A percentile compares a stretch with the other conserved stretches of the same genome.
These are phyloP conservation scores for Discostella pseudostelligera DNA, from an alignment of 108 stramenopile species.

Conservation along the genomic window DNA sequence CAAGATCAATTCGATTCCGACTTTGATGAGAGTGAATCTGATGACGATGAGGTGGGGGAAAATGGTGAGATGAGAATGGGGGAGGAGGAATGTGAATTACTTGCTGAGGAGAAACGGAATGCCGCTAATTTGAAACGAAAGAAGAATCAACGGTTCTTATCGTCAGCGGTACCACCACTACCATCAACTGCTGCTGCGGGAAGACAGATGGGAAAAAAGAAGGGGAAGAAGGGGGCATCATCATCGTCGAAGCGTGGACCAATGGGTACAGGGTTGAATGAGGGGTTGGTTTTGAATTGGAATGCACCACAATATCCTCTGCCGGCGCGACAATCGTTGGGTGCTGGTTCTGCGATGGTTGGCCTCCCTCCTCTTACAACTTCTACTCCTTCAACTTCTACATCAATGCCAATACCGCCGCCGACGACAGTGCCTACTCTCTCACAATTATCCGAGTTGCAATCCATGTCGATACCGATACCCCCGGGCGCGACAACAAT, in stretches of 20 bases:
- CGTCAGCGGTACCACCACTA: too few relatives aligned
- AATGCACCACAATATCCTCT: conserved; percentile 24
- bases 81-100: conserved; percentile 53
- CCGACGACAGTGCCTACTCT: conserved; percentile 1
- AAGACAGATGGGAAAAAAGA: conserved; percentile 43
- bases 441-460: conserved; percentile 2
- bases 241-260: conserved; percentile 32
- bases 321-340: neutral
- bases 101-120: conserved; percentile 44
- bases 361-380: neutral
- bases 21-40: conserved; percentile 81
- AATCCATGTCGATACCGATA: neutral
- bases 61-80: conserved; percentile 38
- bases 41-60: conserved; percentile 60
- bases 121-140: conserved; percentile 27
- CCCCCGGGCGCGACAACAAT: neutral
- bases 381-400: neutral
- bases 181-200: conserved; percentile 28
- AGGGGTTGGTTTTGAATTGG: conserved; percentile 80
- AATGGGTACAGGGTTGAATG: conserved; percentile 72
- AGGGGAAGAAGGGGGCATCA: conserved; percentile 23
- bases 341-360: neutral
- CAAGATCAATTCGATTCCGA: conserved; percentile 88
- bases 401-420: neutral
- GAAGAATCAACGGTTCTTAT: conserved; percentile 22